Evolutionary conservation across 192 early-diverging fungal genomes (phyloP), one percentile per base, ranked within the genome.

Genomic region (Coemansia sp.): DNA sequence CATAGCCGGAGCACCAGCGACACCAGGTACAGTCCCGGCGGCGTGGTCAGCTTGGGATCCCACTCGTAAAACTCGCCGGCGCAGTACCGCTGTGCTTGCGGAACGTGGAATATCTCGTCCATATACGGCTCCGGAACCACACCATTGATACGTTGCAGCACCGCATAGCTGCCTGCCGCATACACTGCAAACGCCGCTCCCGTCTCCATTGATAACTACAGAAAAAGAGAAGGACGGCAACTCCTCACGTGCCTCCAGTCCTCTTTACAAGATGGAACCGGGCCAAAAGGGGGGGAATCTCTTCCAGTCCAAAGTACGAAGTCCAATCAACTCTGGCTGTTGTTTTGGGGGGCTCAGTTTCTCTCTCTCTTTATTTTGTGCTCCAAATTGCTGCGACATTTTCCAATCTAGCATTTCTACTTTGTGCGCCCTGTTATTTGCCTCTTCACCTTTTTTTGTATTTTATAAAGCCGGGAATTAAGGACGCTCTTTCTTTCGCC

Each of bases 41-140:
- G 96, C n/a, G 96, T 98, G 0, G 96, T 98, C 20, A 98, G 66
- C 63, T 94, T 98, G n/a, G 87, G 86, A 62, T 98, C 88, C 88
- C 90, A 98, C 20, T 60, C 69, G 38, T 37, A 50, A 60, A 80
- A 98, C 40, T 83, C 66, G 15, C 86, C 87, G 3, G 47, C 16
- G 57, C 92, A 93, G 79, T 95, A 98, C 16, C 59, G 76, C 61
- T 93, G 90, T 14, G 92, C 91, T 69, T 98, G 96, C 15, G 86
- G 85, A 15, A 96, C 62, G 65, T 98, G 96, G 73, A 96, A 98
- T 18, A 89, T 82, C 66, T 98, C 96, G 71, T 98, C 96, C 95
- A 78, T 78, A 61, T 78, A 78, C 10, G 68, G 68, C 53, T 39
- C 43, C 8, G 16, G n/a, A 11, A 67, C 75, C 11, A 20, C 41